These are phyloP conservation scores for Epichloe bromicola DNA, from an alignment of 2,329 filamentous ascomycete genomes.

Conservation along the genomic window DNA sequence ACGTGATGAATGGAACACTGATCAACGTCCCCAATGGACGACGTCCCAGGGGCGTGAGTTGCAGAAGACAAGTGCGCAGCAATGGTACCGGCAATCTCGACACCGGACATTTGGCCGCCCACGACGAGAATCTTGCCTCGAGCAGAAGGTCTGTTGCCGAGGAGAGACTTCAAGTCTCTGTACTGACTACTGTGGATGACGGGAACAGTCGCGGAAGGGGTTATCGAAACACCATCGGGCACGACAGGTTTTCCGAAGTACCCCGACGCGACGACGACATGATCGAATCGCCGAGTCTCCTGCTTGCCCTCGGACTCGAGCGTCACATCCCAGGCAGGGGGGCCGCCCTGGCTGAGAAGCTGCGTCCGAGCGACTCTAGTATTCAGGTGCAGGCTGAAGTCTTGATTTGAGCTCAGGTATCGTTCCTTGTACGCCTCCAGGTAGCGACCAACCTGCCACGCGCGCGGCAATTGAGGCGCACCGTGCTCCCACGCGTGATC, in stretches of 20 bases:
- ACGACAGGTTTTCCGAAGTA: slow-evolving; percentile 55
- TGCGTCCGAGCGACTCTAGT: slow-evolving; percentile 31
- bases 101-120: slow-evolving; percentile 72
- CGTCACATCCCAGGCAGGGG: slow-evolving; percentile 28
- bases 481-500: slow-evolving; percentile 57
- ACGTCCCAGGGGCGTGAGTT: slow-evolving; percentile 35
- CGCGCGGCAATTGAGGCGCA: slow-evolving; percentile 55
- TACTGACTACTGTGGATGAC: slow-evolving; percentile 59
- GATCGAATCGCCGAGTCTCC: slow-evolving; percentile 48
- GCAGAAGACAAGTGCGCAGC: slow-evolving; percentile 58
- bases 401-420: slow-evolving; percentile 34
- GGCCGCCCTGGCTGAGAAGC: slow-evolving; percentile 12
- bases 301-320: slow-evolving; percentile 22
- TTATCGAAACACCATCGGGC: slow-evolving; percentile 28
- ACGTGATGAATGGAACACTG: slow-evolving; percentile 55
- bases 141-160: slow-evolving; percentile 23
- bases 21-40: slow-evolving; percentile 26
- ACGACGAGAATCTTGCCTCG: slow-evolving; percentile 57
- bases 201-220: slow-evolving; percentile 25
- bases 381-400: slow-evolving; percentile 35
- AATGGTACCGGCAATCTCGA: slow-evolving; percentile 62
- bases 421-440: slow-evolving; percentile 48
- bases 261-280: slow-evolving; percentile 59
- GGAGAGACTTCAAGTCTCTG: slow-evolving; percentile 36
- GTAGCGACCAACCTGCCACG: slow-evolving; percentile 66